Percentiles rank a stretch among this genome's conserved stretches.
These are phyloP conservation scores for Filobasidium uniguttulatum DNA, from an alignment of 1,284 basidiomycete species.

Conservation along the genomic window DNA sequence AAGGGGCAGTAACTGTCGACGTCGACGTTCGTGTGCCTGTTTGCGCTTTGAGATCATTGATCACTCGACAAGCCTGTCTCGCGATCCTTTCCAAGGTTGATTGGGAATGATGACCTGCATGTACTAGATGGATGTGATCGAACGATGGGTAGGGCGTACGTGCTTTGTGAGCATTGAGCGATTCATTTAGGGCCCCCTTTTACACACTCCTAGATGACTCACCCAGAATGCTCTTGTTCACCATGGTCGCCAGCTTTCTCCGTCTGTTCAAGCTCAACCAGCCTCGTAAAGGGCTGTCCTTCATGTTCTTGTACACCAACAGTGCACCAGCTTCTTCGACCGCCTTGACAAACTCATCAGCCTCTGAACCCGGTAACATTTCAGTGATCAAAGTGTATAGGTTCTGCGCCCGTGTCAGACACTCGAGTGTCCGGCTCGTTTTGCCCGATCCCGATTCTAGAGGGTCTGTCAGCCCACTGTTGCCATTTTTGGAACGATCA, in stretches of 20 bases:
- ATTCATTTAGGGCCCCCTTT: too few relatives aligned
- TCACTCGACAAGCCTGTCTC: too few relatives aligned
- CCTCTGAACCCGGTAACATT: conserved; percentile 14
- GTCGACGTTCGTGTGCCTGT: too few relatives aligned
- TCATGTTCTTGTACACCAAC: conserved; percentile 34
- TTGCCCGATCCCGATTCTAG: neutral
- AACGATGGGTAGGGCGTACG: too few relatives aligned
- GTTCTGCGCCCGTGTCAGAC: conserved; percentile 25
- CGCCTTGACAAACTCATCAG: conserved; percentile 30
- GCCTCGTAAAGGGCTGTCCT: conserved; percentile 29
- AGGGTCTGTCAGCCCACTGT: too few relatives aligned
- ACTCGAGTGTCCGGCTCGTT: conserved; percentile 10
- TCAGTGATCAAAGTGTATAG: neutral
- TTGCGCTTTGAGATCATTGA: too few relatives aligned
- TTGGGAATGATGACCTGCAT: neutral
- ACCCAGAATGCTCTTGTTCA: conserved; percentile 35
- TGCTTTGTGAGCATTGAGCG: too few relatives aligned
- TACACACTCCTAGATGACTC: conserved; percentile 17
- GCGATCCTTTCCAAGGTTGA: neutral
- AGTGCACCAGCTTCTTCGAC: conserved; percentile 34
- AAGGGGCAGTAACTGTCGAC: too few relatives aligned
- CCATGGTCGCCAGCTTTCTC: conserved; percentile 30
- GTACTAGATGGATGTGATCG: neutral
- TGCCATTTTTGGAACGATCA: too few relatives aligned
- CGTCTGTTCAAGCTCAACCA: conserved; percentile 32